Conservation (phyloP, 208 protist genomes). For the Trichomonas vaginalis region DNA sequence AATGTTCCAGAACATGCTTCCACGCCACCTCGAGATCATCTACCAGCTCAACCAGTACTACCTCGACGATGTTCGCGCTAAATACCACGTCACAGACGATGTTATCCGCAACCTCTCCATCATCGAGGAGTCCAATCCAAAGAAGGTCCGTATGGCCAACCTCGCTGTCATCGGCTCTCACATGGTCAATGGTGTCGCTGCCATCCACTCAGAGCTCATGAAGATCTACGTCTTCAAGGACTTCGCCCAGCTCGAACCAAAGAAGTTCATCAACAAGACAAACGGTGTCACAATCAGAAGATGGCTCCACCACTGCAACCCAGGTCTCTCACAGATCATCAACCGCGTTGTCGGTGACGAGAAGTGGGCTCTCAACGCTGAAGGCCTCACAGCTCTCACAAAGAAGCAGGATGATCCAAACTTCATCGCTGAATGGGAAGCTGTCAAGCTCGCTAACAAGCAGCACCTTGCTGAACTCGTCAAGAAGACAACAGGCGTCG, state of each 20-base stretch:
- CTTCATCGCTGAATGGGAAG: neutral
- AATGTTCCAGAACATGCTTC: constrained; percentile 50
- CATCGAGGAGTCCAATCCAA: constrained; percentile 48
- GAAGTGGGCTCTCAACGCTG: neutral
- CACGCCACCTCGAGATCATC: constrained; percentile 60
- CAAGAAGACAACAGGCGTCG: neutral
- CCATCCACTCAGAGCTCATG: constrained; percentile 56
- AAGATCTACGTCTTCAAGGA: constrained; percentile 44
- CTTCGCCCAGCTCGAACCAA: constrained; percentile 51
- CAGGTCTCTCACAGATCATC: neutral
- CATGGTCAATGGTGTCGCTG: constrained; percentile 60
- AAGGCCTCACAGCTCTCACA: neutral
- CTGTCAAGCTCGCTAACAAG: neutral
- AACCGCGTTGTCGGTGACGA: neutral
- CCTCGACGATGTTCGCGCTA: constrained; percentile 29
- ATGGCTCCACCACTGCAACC: constrained; percentile 53
- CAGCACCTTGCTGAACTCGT: neutral
- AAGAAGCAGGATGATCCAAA: neutral
- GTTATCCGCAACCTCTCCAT: constrained; percentile 36
- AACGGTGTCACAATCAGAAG: constrained; percentile 65
- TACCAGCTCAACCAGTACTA: constrained; percentile 59
- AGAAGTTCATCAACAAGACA: constrained; percentile 62
- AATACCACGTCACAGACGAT: neutral
- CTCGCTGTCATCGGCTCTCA: constrained; percentile 55
- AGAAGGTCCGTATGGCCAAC: constrained; percentile 48